A percentile compares a stretch with the other conserved stretches of the same genome.
Conservation (phyloP, 441 rosid species). For the Syzygium malaccense region DNA sequence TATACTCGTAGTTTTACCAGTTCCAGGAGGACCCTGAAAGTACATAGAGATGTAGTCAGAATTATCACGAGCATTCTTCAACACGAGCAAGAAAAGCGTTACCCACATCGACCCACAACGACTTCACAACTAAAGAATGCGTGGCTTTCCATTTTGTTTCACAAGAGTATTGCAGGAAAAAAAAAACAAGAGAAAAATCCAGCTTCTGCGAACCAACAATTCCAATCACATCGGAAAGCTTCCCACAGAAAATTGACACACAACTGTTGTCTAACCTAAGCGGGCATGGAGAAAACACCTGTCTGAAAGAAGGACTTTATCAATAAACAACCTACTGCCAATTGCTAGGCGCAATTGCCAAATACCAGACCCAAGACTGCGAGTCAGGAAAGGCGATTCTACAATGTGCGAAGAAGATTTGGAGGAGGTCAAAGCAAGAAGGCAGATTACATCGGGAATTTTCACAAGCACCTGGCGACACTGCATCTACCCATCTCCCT, state of each 20-base stretch:
- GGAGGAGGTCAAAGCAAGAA: not conserved
- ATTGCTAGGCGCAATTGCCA: not conserved
- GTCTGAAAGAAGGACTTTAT: not conserved
- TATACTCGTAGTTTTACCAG: slow-evolving; percentile 94
- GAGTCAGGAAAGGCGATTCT: not conserved
- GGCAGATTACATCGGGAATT: not conserved
- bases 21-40: slow-evolving; percentile 94
- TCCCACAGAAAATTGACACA: not conserved
- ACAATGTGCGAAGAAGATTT: not conserved
- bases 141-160: not conserved
- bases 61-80: not conserved
- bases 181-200: not conserved
- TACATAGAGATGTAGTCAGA: not conserved
- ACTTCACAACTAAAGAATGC: not conserved
- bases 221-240: not conserved
- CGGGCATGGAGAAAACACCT: not conserved
- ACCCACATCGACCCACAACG: not conserved
- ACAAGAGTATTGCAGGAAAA: not conserved
- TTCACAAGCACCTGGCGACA: not conserved
- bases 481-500: not conserved
- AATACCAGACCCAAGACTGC: not conserved
- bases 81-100: not conserved
- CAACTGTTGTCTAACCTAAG: not conserved
- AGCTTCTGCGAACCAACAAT: not conserved
- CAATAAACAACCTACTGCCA: not conserved